These are phyloP conservation scores for Pseudocercospora ulei DNA, from an alignment of 2,329 filamentous ascomycete genomes.

Conservation along the genomic window DNA sequence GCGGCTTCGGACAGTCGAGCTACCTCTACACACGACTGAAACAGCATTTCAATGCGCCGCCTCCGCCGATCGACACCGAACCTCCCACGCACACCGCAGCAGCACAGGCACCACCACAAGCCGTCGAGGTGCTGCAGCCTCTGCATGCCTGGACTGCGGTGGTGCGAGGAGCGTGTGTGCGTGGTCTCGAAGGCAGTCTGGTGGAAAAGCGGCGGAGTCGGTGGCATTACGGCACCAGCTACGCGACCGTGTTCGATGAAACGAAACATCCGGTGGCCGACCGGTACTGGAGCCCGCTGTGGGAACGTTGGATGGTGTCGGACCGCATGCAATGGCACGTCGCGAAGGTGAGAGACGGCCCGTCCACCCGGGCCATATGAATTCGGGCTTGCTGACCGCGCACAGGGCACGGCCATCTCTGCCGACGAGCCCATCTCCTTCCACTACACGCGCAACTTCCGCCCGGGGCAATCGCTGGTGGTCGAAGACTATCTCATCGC, in stretches of 20 bases:
- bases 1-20: slow-evolving; percentile 65
- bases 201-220: slow-evolving; percentile 64
- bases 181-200: slow-evolving; percentile 68
- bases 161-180: slow-evolving; percentile 63
- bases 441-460: slow-evolving; percentile 78
- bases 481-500: slow-evolving; percentile 74
- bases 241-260: slow-evolving; percentile 66
- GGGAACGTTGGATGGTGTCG: slow-evolving; percentile 74
- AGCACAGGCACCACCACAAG: slow-evolving; percentile 38
- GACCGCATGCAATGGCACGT: slow-evolving; percentile 83
- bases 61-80: slow-evolving; percentile 55
- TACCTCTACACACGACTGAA: slow-evolving; percentile 64
- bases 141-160: slow-evolving; percentile 75
- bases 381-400: slow-evolving; percentile 7
- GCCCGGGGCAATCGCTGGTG: slow-evolving; percentile 63
- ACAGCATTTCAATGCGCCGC: slow-evolving; percentile 50
- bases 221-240: slow-evolving; percentile 71
- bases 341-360: slow-evolving; percentile 53
- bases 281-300: slow-evolving; percentile 68
- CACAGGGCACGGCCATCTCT: slow-evolving; percentile 59
- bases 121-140: slow-evolving; percentile 71
- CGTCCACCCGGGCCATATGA: not conserved
- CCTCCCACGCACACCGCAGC: slow-evolving; percentile 55
- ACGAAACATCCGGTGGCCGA: slow-evolving; percentile 62
- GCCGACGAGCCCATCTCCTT: slow-evolving; percentile 67